Evolutionary conservation across 2,329 filamentous ascomycete genomes (phyloP), one percentile per base, ranked within the genome.

Genomic region (Aspergillus quadrilineatus): DNA sequence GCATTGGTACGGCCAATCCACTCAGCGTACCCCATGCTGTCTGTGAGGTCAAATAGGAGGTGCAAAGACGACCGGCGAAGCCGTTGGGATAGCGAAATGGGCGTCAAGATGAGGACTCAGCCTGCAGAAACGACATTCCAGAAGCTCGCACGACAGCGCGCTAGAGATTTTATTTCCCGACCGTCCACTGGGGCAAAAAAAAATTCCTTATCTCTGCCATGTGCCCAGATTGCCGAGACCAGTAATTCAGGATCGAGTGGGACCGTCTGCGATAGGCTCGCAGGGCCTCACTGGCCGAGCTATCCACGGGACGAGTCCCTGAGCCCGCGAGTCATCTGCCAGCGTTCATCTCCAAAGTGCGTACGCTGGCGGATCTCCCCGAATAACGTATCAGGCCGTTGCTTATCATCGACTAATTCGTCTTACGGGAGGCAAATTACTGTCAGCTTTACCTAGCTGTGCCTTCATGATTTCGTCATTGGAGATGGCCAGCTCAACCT

Each of bases 1-100:
- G 66, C 50, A 41, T 72, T 72, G 36, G 64, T 67, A 58, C 67
- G 59, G n/a, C 64, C 57, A 46, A 67, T 45, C 63, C 60, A 64
- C n/a, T 60, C 57, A 17, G 48, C 22, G 26, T 55, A 45, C 12
- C 58, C 61, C 63, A 65, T 65, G 50, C 30, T 59, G 53, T 41
- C 34, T 22, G 22, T 29, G 30, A 45, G 32, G 34, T 15, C 17
- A 6, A 26, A 42, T 26, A 36, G 12, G 22, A 22, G 10, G 17
- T 17, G 9, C n/a, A 42, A 34, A 30, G 10, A 39, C 34, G 3
- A 41, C 32, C 37, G 26, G 22, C 34, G 8, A 14, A 14, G 34
- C 14, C 14, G 34, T 14, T 37, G 34, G 12, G 34, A 37, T 37
- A 9, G 34, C 34, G 34, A 14, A 14, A 37, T 14, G 10, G 22